Evolutionary conservation across 768 basidiomycete genomes (phyloP), one percentile per base, ranked within the genome.

Genomic region (Cyclocybe cylindracea): DNA sequence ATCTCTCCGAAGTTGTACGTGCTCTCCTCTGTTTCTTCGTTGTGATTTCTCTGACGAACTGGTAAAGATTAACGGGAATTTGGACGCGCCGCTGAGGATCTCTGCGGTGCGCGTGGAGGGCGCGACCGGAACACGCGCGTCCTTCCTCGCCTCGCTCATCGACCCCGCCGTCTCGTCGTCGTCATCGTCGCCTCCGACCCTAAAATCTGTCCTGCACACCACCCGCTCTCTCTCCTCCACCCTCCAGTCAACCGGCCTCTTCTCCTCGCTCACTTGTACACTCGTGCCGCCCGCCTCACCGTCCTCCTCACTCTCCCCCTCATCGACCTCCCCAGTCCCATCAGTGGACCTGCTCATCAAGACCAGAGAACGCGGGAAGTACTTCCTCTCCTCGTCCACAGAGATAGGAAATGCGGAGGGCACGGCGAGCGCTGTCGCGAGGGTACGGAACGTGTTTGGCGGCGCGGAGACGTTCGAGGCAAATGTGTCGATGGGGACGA

Each of bases 391-490:
- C 56, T 91, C 86, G 2, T 80, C 90, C 4, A 98, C 95, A 3
- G 94, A 98, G 62, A 75, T 98, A 5, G 96, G 97, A 3, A 94
- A 96, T 53, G 88, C 86, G 44, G 97, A 98, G 67, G 96, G 91
- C 9, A 94, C 75, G 49, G 94, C 93, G n/a, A 89, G 86, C 48
- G 81, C 87, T 37, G 91, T 87, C 5, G 93, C 83, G 6, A 84
- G 89, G 45, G 70, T 98, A 37, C 79, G 90, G 10, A 98, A 98
- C 68, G 81, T 89, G 4, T 89, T 98, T 59, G 96, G 96, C 19
- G 90, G 93, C 6, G 96, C 89, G 11, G 96, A 99, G 68, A 82
- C 83, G 0, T 75, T 98, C 44, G 88, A 92, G 61, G 91, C 87
- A 10, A 89, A 89, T 46, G 67, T 91, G 9, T 83, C 94, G 1